Evolutionary conservation across 306 rosid species (phyloP).

Genomic region (Quercus wislizeni): DNA sequence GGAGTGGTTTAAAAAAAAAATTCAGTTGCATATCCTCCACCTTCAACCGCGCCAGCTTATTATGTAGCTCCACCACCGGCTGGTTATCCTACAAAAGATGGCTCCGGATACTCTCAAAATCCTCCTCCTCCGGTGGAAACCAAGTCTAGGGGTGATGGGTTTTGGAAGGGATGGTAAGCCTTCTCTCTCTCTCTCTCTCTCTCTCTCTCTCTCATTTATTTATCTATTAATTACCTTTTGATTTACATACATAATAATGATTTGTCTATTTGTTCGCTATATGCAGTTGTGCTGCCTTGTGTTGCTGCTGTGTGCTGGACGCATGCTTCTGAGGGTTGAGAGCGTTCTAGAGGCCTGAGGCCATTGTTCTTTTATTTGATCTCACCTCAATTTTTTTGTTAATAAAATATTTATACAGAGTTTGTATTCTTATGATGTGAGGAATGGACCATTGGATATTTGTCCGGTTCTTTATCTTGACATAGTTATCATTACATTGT

Average conservation of each 20-base stretch:
- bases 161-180: constrained; percentile 80
- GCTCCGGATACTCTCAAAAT: constrained; percentile 28
- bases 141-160: constrained; percentile 77
- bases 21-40: constrained; percentile 33
- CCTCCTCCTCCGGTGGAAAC: constrained; percentile 30
- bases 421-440: background rate
- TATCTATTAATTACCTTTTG: background rate
- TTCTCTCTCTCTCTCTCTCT: background rate
- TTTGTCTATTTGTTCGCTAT: background rate
- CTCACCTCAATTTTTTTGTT: background rate
- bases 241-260: background rate
- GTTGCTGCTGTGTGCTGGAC: constrained; percentile 37
- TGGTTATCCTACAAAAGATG: constrained; percentile 41
- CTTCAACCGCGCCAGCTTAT: constrained; percentile 28
- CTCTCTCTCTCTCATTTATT: constrained; percentile 1
- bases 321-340: constrained; percentile 51
- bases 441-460: background rate
- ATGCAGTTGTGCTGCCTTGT: constrained; percentile 55
- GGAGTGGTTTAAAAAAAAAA: background rate
- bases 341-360: background rate
- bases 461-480: no score
- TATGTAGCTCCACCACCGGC: constrained; percentile 52
- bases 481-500: no score
- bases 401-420: background rate
- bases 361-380: background rate